Evolutionary conservation across 2,329 filamentous ascomycete species (phyloP), one percentile per base, ranked within the genome.

Genomic region (Septoria petroselini): DNA sequence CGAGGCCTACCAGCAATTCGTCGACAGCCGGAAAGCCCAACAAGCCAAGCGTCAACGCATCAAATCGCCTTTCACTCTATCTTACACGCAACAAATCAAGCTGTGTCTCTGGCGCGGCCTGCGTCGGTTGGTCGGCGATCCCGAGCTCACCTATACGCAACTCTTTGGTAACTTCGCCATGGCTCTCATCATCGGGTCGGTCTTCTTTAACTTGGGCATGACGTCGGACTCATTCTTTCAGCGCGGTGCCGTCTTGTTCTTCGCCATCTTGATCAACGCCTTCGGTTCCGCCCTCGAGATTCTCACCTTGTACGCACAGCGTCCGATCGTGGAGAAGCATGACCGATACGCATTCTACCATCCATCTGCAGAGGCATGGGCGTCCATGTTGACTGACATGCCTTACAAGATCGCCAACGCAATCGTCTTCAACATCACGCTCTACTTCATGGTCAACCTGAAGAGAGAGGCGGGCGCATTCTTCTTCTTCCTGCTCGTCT

Each of bases 241-340:
- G 61, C 82, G 89, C 54, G 87, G 86, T 57, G 84, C 86, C 37
- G 76, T 95, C 18, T 75, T 95, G 44, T 95, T 95, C 80, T 93
- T 95, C 65, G 87, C 88, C 59, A 83, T 90, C 63, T 75, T 95
- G 53, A 83, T 93, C 74, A 94, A 93, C 68, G 88, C 88, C 39
- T 93, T 94, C 63, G 78, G 84, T 54, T 86, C 82, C 65, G 85
- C 86, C 48, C 78, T 93, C 31, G 88, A 93, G 76, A 93, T 95
- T 65, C 70, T 93, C 27, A 90, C 87, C 0, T 77, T 95, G 3
- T 96, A 93, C 65, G 81, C 87, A 2, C 90, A 95, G 78, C 85
- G 91, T 30, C 86, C 87, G 1, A 95, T 95, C 61, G 88, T 96
- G 53, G 89, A 95, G 66, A 95, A 95, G 67, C 91, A 96, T 61